Evolutionary conservation across 805 yeast genomes (phyloP), one percentile per base, ranked within the genome.

Genomic region (Candida wancherniae): DNA sequence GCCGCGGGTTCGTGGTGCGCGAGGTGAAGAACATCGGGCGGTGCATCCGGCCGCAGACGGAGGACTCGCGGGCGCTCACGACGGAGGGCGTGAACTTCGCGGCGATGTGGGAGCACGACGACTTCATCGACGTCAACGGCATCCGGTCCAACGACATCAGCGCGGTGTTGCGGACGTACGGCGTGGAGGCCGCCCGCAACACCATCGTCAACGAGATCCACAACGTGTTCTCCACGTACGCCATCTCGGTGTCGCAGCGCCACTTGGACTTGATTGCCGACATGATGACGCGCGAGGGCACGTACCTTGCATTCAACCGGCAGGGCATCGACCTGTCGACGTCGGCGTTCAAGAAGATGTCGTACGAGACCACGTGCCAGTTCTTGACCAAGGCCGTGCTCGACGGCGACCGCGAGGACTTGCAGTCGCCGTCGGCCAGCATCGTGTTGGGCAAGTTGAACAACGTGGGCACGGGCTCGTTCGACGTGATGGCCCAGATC

Each of bases 261-360:
- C 99, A 92, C 67, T 77, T 92, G 64, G 98, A 92, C 56, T 76
- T 92, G 58, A 81, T 92, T 59, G 99, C 94, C 44, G 99, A 92
- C 61, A 84, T 85, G 86, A 92, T 92, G 99, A 92, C 99, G 4
- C 79, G 98, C 62, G 97, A 92, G 63, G 99, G 99, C 53, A 76
- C 94, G 2, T 92, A 88, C 56, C 66, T 90, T 55, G 95, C 99
- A 15, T 92, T 92, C 71, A 88, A 86, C 63, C 84, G 99, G 71
- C 96, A 86, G 66, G 99, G 99, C 61, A 88, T 94, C 57, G 97
- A 92, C 58, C 75, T 95, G 1, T 77, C 92, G 9, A 87, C 97
- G 2, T 88, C 97, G 6, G 84, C 97, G 11, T 85, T 92, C 69
- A 82, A 86, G 88, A 92, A 92, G 70, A 92, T 92, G 99, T 86